Evolutionary conservation across 192 early-diverging fungal species (phyloP), one percentile per base, ranked within the genome.

Genomic region (Entophlyctis helioformis): DNA sequence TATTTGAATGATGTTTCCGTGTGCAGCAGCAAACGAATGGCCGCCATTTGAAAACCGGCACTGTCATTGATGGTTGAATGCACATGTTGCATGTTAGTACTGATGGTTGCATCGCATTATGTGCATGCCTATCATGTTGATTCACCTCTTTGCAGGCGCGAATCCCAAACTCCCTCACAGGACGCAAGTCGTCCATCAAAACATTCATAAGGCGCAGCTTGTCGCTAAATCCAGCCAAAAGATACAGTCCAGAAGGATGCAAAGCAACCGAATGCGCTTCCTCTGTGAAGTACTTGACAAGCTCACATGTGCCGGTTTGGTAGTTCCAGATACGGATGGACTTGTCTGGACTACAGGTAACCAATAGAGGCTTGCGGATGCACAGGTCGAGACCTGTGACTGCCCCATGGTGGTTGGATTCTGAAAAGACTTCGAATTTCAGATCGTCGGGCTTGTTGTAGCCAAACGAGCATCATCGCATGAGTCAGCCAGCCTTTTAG

Each of bases 281-380:
- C 31, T 72, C 70, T 13, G 51, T 36, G 52, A 69, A 72, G 37
- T 60, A 51, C 36, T 66, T 65, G 39, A 52, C 40, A 36, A 72
- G 35, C 51, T 72, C 70, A 42, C 62, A 65, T 21, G 44, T 59
- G 15, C 60, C 60, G n/a, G 56, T 63, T 39, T 63, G n/a, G 51
- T 71, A 72, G 51, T 72, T 72, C 70, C 70, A 72, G 31, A 72
- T 44, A 24, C 67, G 51, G 11, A 72, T 50, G 16, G 54, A 52
- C 31, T 43, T 28, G 44, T 72, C 70, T 8, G 54, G 19, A 16
- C 51, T 50, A 27, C 54, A 59, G 10, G 70, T 67, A 0, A 62
- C 60, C 10, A 71, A 2, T 8, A 72, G 42, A 11, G 70, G 67
- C 44, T 66, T 65, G 16, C 70, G 47, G 23, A 49, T 37, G 47